Conservation (phyloP, 108 stramenopile genomes). For the Cyclotella kingstonii region DNA sequence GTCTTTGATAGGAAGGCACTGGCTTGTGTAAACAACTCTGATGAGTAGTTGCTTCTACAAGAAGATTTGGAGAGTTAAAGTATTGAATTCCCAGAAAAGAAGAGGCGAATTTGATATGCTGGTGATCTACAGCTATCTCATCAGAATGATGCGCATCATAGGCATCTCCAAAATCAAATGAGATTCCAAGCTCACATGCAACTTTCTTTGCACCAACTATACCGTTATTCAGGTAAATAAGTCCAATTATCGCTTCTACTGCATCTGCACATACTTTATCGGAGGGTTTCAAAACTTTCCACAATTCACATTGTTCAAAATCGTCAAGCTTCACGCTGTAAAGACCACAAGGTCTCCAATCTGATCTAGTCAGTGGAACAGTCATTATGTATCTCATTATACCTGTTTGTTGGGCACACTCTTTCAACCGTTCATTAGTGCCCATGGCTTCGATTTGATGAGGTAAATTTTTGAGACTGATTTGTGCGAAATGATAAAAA, state of each 20-base stretch:
- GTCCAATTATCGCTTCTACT: conserved; percentile 56
- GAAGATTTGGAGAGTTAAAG: conserved; percentile 34
- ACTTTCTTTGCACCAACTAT: conserved; percentile 33
- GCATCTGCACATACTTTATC: conserved; percentile 54
- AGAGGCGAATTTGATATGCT: not conserved
- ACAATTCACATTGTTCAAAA: conserved; percentile 1
- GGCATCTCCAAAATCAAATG: conserved; percentile 33
- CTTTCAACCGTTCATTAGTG: conserved; percentile 39
- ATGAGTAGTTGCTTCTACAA: conserved; percentile 62
- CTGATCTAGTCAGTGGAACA: conserved; percentile 31
- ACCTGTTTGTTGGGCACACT: conserved; percentile 21
- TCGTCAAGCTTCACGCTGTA: not conserved
- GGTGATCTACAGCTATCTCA: not conserved
- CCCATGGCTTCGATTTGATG: conserved; percentile 41
- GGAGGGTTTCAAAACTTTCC: not conserved
- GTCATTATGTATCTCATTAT: conserved; percentile 46
- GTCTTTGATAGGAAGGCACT: conserved; percentile 59
- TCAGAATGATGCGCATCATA: not conserved
- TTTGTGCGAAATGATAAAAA: not conserved
- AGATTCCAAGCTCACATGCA: conserved; percentile 46
- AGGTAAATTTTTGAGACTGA: not conserved
- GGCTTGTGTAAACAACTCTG: conserved; percentile 47
- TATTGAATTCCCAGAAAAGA: conserved; percentile 16
- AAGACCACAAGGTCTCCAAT: conserved; percentile 49
- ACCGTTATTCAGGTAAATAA: conserved; percentile 53